Evolutionary conservation across 805 yeast species (phyloP), one percentile per base, ranked within the genome.

Genomic region (Saturnispora halmiae): DNA sequence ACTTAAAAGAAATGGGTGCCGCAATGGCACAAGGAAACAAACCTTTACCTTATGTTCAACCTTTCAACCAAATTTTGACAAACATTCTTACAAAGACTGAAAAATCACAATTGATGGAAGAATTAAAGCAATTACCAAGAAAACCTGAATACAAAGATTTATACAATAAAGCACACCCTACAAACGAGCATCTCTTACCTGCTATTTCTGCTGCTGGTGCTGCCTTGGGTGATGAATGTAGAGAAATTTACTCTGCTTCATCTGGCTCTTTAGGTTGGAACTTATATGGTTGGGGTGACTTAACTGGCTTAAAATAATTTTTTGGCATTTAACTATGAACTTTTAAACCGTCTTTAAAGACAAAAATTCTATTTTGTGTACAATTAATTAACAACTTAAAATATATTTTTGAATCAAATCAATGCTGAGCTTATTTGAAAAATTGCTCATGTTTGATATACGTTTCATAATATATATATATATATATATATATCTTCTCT

Each of bases 171-270:
- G 80, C 90, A 0, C 94, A 83, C 58, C 94, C 94, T 8, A 77
- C 88, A 0, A 61, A 77, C 37, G 94, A 83, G 48, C 94, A 83
- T 58, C 73, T 83, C 45, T 58, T 75, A 48, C 90, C 90, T 1
- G 50, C 78, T 6, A 72, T 76, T 28, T 84, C 75, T 32, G 76
- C 68, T 11, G 75, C 77, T 2, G 75, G 79, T 22, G 72, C 79
- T 25, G 68, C 76, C 16, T 59, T 65, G 15, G 65, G 65, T 11
- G 69, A 65, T 22, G 40, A 44, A 1, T 73, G 70, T 32, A 58
- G 61, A 36, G 74, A 70, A 45, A 33, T 77, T 11, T 77, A 74
- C 51, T 64, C 66, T 24, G 65, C 54, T 21, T 73, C 60, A 4
- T 44, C 53, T 9, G 60, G 61, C 1, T 67, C 79, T 33, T 51